Conservation (phyloP, 768 basidiomycete genomes). For the Strobilomyces dryophilus region DNA sequence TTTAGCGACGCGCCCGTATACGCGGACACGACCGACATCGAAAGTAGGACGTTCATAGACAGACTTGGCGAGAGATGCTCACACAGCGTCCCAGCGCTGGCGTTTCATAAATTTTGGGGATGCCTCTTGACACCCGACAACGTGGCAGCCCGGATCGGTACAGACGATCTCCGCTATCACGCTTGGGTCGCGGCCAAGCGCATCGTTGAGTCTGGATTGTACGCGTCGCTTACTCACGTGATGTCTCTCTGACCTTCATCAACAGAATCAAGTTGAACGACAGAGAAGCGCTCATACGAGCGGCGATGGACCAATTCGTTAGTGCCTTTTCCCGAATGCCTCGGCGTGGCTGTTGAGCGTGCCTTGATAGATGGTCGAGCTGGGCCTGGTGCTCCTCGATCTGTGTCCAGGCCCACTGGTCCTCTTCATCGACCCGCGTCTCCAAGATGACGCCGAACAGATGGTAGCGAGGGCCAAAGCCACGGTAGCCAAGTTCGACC, state of each 20-base stretch:
- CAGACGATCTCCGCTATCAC: conserved; percentile 30
- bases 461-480: conserved; percentile 43
- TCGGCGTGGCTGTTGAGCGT: background rate
- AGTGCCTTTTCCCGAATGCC: conserved; percentile 8
- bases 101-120: conserved; percentile 32
- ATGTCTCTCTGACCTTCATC: background rate
- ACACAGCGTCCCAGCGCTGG: conserved; percentile 25
- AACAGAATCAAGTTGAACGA: conserved; percentile 13
- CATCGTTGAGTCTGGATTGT: conserved; percentile 27
- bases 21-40: conserved; percentile 41
- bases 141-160: conserved; percentile 22
- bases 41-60: conserved; percentile 33
- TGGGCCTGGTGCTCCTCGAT: conserved; percentile 42
- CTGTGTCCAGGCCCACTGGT: conserved; percentile 46
- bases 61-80: background rate
- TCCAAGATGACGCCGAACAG: conserved; percentile 31
- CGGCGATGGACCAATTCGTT: conserved; percentile 30
- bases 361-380: conserved; percentile 44
- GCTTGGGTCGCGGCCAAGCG: conserved; percentile 32
- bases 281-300: conserved; percentile 15
- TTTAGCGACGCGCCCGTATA: conserved; percentile 26
- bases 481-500: conserved; percentile 39
- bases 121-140: conserved; percentile 33
- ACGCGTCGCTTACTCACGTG: background rate
- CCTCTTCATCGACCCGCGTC: conserved; percentile 48